A percentile compares a stretch with the other conserved stretches of the same genome.
phyloP scores from a whole-genome alignment of 805 yeast species.

The Komagataella kurtzmanii region DNA sequence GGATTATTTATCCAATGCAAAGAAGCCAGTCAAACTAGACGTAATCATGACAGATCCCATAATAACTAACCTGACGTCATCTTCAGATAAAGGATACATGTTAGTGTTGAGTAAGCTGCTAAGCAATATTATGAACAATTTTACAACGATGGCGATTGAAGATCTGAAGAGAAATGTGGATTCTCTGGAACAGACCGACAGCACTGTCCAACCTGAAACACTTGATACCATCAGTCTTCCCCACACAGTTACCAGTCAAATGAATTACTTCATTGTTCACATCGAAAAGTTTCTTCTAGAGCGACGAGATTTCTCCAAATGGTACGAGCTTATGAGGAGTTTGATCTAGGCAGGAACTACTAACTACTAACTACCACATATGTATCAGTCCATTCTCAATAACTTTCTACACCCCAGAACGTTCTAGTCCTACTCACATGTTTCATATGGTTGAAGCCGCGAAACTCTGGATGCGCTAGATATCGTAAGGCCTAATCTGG shows the following conservation, averaged over 20 bases:
- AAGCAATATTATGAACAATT: constrained; percentile 16
- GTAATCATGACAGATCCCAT: constrained; percentile 13
- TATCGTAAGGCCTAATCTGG: not conserved
- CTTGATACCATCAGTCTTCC: not conserved
- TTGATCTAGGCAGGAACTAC: not conserved
- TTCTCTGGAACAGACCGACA: not conserved
- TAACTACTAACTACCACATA: not conserved
- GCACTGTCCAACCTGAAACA: not conserved
- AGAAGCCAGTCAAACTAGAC: constrained; percentile 15
- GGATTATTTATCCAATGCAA: constrained; percentile 15
- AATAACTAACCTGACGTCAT: constrained; percentile 12
- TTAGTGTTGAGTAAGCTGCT: constrained; percentile 18
- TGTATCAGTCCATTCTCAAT: no score
- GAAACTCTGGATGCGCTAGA: not conserved
- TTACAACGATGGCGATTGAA: constrained; percentile 11
- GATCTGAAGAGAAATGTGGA: constrained; percentile 6
- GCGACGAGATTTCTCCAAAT: constrained; percentile 12
- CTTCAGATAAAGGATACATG: constrained; percentile 13
- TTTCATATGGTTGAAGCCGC: not conserved
- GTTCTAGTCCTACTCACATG: not conserved
- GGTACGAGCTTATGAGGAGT: constrained; percentile 7
- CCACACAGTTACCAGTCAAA: constrained; percentile 17
- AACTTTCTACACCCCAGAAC: not conserved
- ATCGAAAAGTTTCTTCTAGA: constrained; percentile 19
- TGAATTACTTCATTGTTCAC: constrained; percentile 17